Evolutionary conservation across 805 yeast genomes (phyloP), one percentile per base, ranked within the genome.

Genomic region (Metschnikowia peoriensis): DNA sequence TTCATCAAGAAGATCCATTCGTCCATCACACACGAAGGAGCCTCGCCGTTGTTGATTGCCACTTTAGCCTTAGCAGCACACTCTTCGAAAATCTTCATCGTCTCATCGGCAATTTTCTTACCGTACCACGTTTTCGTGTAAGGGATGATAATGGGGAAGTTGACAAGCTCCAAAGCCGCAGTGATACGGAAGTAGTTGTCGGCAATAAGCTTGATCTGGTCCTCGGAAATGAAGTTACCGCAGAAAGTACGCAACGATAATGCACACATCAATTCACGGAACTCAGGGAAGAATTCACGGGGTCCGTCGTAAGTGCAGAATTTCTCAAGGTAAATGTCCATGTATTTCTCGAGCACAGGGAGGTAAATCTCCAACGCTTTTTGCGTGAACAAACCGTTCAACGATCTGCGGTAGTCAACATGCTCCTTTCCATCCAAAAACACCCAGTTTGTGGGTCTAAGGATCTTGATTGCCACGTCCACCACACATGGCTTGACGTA

Each of bases 51-150:
- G 54, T 67, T 68, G 66, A 93, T 86, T 66, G 85, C 85, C 52
- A 80, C 81, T 71, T 93, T 93, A 50, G 98, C 89, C 82, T 77
- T 82, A 60, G 80, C 90, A 15, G 99, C 96, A 77, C 98, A 93
- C 28, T 72, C 72, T 65, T 85, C 97, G 63, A 94, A 91, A 62
- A 90, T 85, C 62, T 83, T 86, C 97, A 94, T 93, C 15, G 97
- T 89, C 78, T 86, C 83, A 68, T 94, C 96, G 52, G 97, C 96
- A 65, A 92, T 88, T 67, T 80, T 84, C 76, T 89, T 86, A 60
- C 99, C 99, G 72, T 92, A 89, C 99, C 99, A 94, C 37, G 99
- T 87, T 76, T 93, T 94, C 56, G 99, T 91, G 79, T 80, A 94
- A 32, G 99, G 99, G 46, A 94, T 70, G 58, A 94, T 93, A 63